A percentile compares a stretch with the other conserved stretches of the same genome.
These are phyloP conservation scores for Neofusicoccum ribis DNA, from an alignment of 2,329 filamentous ascomycete genomes.

Conservation along the genomic window DNA sequence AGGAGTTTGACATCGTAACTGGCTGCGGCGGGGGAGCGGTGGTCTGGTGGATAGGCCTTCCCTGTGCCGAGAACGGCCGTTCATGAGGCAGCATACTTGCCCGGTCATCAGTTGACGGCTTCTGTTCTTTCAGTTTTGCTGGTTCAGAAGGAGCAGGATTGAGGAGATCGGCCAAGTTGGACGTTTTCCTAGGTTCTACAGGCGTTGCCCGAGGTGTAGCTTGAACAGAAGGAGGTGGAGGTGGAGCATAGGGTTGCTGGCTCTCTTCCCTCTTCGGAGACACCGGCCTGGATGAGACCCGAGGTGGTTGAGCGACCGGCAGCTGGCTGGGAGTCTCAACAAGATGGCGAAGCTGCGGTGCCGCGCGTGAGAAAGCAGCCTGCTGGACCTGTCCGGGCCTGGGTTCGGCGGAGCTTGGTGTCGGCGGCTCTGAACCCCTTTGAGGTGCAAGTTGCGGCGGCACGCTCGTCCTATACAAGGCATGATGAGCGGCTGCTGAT, in stretches of 20 bases:
- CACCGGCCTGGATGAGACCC: neutral
- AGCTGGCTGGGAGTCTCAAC: slow-evolving; percentile 28
- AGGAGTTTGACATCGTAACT: slow-evolving; percentile 5
- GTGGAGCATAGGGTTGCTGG: slow-evolving; percentile 3
- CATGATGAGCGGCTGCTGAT: slow-evolving; percentile 19
- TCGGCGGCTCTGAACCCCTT: slow-evolving; percentile 25
- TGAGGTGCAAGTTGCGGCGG: neutral
- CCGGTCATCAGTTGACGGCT: slow-evolving; percentile 4
- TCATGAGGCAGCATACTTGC: slow-evolving; percentile 12
- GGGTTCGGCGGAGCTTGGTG: slow-evolving; percentile 34
- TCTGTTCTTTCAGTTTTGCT: slow-evolving; percentile 8
- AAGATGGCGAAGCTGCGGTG: slow-evolving; percentile 27
- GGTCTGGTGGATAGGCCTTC: slow-evolving; percentile 11
- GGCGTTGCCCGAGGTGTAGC: slow-evolving; percentile 26
- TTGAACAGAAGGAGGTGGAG: slow-evolving; percentile 1
- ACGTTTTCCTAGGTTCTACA: slow-evolving; percentile 31
- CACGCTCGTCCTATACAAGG: slow-evolving; percentile 30
- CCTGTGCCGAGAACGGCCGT: slow-evolving; percentile 13
- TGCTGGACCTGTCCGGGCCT: slow-evolving; percentile 33
- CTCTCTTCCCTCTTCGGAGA: slow-evolving; percentile 17
- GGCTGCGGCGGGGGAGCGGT: slow-evolving; percentile 1
- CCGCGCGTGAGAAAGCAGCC: slow-evolving; percentile 15
- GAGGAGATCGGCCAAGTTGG: slow-evolving; percentile 39
- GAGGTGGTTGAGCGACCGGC: slow-evolving; percentile 22
- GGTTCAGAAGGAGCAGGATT: slow-evolving; percentile 28